Evolutionary conservation across 108 stramenopile genomes (phyloP), one percentile per base, ranked within the genome.

Genomic region (Cyclotella cryptica): DNA sequence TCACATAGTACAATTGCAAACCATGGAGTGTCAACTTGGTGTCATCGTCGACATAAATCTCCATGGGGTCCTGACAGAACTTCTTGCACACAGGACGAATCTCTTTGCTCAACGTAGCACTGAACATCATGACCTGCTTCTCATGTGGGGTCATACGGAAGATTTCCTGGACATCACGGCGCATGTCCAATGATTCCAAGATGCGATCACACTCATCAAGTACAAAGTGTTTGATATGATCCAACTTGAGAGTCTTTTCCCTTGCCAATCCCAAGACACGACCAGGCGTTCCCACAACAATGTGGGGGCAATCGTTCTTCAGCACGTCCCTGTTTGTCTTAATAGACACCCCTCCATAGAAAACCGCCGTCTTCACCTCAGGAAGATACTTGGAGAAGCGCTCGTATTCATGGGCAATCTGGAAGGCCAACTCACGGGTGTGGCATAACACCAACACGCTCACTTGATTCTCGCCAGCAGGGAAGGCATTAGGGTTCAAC

Each of bases 91-190:
- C 96, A 14, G 98, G 97, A 42, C 99, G 93, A 74, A 98, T 96
- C 78, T 99, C 98, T 88, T 98, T 96, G 77, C 93, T 88, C 43
- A 99, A 86, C 27, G 99, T 99, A 39, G 99, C 99, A 75, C 92
- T 93, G 79, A 97, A 99, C 96, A 99, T 95, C 98, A 99, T 97
- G 60, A 92, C 90, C 83, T 99, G 99, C 92, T 99, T 99, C 79
- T 98, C 96, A 80, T 97, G 98, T 44, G 99, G 98, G 15, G 99
- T 99, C 90, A 95, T 90, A 65, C 96, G 93, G 94, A 99, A 99
- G 74, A 99, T 98, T 72, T 98, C 96, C 90, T 99, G 98, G 52
- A 99, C 87, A 85, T 98, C 97, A 29, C 94, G 85, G 62, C 99
- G 92, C 99, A 99, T 99, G 72, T 98, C 98, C 63, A 98, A 89